Conservation (phyloP, 306 rosid genomes). For the Geum urbanum region DNA sequence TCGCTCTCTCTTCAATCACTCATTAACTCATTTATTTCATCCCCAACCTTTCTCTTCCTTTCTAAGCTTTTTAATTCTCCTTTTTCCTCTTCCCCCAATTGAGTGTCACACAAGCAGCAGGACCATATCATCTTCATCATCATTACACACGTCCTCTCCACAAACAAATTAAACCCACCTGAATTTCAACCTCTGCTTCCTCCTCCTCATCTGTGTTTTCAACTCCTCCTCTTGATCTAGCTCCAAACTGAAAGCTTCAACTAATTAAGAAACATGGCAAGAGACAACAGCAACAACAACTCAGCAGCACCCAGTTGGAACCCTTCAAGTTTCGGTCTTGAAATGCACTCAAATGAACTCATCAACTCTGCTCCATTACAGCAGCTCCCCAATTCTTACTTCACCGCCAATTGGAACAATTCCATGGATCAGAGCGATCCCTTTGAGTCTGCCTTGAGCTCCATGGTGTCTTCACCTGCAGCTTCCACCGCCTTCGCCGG, state of each 20-base stretch:
- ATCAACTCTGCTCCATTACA: slow-evolving; percentile 27
- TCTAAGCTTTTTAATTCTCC: not conserved
- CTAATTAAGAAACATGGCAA: not conserved
- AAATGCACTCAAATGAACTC: slow-evolving; percentile 39
- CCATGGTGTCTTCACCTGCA: slow-evolving; percentile 56
- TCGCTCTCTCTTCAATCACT: slow-evolving; percentile 18
- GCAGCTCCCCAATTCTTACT: slow-evolving; percentile 23
- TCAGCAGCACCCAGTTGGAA: slow-evolving; percentile 26
- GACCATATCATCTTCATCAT: slow-evolving; percentile 31
- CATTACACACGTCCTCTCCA: slow-evolving; percentile 13
- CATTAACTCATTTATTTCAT: not conserved
- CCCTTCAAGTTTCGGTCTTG: slow-evolving; percentile 30
- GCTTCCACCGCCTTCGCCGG: slow-evolving; percentile 21
- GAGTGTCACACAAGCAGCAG: slow-evolving; percentile 26
- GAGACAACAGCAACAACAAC: not conserved
- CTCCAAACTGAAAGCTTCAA: slow-evolving; percentile 1
- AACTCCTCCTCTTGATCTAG: not conserved
- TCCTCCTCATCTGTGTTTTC: not conserved
- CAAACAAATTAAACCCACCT: slow-evolving; percentile 1
- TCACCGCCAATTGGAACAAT: slow-evolving; percentile 43
- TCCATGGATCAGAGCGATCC: slow-evolving; percentile 55
- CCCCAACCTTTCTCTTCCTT: not conserved
- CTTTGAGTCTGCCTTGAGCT: slow-evolving; percentile 54
- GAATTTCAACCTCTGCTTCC: slow-evolving; percentile 9
- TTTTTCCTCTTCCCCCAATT: slow-evolving; percentile 3